A percentile compares a stretch with the other conserved stretches of the same genome.
Conservation (phyloP, 2,329 filamentous ascomycete species). For the Lomentospora prolificans region DNA sequence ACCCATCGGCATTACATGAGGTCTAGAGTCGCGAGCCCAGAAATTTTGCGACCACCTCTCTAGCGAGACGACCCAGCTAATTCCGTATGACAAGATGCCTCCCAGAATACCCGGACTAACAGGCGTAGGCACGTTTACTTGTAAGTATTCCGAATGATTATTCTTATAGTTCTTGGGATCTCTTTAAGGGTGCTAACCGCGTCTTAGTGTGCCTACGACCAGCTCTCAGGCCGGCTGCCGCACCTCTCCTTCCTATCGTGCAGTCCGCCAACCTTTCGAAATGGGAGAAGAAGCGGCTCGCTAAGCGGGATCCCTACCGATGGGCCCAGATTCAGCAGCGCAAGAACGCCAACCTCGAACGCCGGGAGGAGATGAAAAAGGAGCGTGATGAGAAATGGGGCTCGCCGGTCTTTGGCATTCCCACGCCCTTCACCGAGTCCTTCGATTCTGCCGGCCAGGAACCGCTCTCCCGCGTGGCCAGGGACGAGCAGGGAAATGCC, state of each 20-base stretch:
- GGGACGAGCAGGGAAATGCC: slow-evolving; percentile 32
- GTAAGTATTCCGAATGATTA: slow-evolving; percentile 32
- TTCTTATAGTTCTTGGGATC: no score
- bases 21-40: slow-evolving; percentile 4
- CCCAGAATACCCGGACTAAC: slow-evolving; percentile 54
- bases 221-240: slow-evolving; percentile 31
- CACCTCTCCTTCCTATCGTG: slow-evolving; percentile 45
- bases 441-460: slow-evolving; percentile 56
- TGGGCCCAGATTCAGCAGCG: slow-evolving; percentile 73
- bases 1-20: not conserved
- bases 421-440: slow-evolving; percentile 76
- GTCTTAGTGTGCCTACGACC: slow-evolving; percentile 50
- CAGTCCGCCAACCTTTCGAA: slow-evolving; percentile 55
- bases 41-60: slow-evolving; percentile 11
- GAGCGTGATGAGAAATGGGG: slow-evolving; percentile 58
- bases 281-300: slow-evolving; percentile 54
- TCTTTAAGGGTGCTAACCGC: not conserved
- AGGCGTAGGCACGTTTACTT: slow-evolving; percentile 47
- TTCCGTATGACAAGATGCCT: slow-evolving; percentile 43
- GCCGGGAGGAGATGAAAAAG: slow-evolving; percentile 58
- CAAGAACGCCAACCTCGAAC: slow-evolving; percentile 71
- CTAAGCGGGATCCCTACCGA: slow-evolving; percentile 71
- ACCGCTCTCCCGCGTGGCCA: slow-evolving; percentile 21
- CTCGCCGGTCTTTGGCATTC: slow-evolving; percentile 67
- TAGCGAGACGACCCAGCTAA: not conserved